Evolutionary conservation across 129 eudicot species (phyloP).

Genomic region (Artemisia annua): DNA sequence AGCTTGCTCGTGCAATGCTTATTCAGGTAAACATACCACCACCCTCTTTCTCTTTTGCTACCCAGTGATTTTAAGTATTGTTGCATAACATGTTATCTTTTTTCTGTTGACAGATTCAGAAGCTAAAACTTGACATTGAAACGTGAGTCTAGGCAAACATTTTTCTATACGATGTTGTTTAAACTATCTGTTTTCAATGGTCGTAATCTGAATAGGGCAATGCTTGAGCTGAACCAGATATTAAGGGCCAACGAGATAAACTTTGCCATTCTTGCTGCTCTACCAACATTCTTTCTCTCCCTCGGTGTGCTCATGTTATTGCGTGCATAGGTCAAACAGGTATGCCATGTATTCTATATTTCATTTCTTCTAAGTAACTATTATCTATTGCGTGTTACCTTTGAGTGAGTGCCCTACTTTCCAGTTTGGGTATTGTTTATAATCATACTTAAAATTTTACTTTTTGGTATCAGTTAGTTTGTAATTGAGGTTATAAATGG

Average conservation of each 20-base stretch:
- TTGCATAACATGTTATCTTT: constrained; percentile 17
- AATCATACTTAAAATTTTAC: too few species aligned
- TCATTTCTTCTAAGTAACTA: neutral
- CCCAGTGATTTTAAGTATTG: constrained; percentile 16
- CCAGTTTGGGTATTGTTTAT: neutral
- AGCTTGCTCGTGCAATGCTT: constrained; percentile 93
- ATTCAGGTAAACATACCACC: constrained; percentile 60
- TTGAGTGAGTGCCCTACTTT: neutral
- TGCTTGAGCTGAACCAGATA: constrained; percentile 98
- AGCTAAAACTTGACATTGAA: constrained; percentile 91
- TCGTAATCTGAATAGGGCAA: constrained; percentile 57
- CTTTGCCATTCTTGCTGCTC: constrained; percentile 94
- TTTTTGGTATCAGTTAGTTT: too few species aligned
- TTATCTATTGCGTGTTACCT: neutral
- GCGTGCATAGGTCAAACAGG: constrained; percentile 93
- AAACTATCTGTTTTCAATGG: constrained; percentile 7
- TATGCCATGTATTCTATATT: constrained; percentile 11
- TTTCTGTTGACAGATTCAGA: constrained; percentile 74
- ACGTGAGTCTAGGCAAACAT: constrained; percentile 59
- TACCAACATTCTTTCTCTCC: constrained; percentile 87
- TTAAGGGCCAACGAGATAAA: constrained; percentile 95
- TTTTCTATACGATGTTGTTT: constrained; percentile 1
- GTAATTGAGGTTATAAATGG: neutral
- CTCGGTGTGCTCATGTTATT: constrained; percentile 60
- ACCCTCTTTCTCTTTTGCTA: constrained; percentile 12